Evolutionary conservation across 805 yeast genomes (phyloP).

Genomic region (Ogataea degrootiae): DNA sequence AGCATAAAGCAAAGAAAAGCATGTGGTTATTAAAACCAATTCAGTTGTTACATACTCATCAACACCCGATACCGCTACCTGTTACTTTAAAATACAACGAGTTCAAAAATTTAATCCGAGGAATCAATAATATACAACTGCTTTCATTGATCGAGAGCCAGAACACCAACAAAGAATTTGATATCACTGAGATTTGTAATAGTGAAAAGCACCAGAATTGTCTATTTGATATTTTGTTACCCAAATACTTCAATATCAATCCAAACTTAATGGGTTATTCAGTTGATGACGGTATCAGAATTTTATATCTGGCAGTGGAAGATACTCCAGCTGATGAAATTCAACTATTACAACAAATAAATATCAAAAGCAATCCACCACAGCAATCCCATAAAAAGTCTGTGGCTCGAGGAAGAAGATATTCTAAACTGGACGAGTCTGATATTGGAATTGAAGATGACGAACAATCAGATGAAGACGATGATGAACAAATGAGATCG

Average conservation of each 20-base stretch:
- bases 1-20: slow-evolving; percentile 20
- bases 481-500: neutral
- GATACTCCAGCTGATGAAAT: neutral
- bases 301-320: neutral
- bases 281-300: slow-evolving; percentile 3
- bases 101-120: neutral
- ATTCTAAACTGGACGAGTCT: neutral
- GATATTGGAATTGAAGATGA: neutral
- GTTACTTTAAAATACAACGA: slow-evolving; percentile 3
- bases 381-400: too few relatives aligned
- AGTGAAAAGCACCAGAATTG: slow-evolving; percentile 7
- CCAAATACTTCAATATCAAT: slow-evolving; percentile 5
- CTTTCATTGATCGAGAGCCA: neutral
- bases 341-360: neutral
- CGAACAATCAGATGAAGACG: neutral
- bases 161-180: neutral
- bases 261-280: neutral
- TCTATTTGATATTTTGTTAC: slow-evolving; percentile 10
- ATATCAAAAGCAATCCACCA: too few relatives aligned
- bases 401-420: neutral
- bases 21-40: slow-evolving; percentile 25
- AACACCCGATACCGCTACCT: slow-evolving; percentile 2
- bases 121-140: neutral
- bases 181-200: slow-evolving; percentile 6
- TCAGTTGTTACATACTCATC: slow-evolving; percentile 16